Evolutionary conservation across 2,329 filamentous ascomycete genomes (phyloP).

Genomic region (Monilinia vaccinii-corymbosi): DNA sequence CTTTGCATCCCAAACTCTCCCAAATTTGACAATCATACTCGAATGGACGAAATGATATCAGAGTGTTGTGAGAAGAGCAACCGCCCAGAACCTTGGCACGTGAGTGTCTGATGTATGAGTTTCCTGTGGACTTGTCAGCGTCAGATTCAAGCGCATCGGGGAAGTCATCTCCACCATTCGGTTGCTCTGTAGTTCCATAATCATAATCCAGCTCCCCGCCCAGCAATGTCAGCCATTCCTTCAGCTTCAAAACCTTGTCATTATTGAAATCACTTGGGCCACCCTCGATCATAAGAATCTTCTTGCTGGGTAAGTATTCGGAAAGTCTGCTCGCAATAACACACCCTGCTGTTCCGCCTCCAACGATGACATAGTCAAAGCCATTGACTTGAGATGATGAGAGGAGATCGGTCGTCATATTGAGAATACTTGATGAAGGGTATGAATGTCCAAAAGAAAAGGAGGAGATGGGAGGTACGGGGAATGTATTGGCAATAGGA

Average conservation of each 20-base stretch:
- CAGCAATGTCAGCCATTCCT: slow-evolving; percentile 77
- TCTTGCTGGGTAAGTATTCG: slow-evolving; percentile 75
- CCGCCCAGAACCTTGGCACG: slow-evolving; percentile 87
- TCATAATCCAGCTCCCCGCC: slow-evolving; percentile 88
- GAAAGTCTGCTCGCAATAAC: slow-evolving; percentile 41
- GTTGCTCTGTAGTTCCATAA: slow-evolving; percentile 78
- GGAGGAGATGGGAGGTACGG: background rate
- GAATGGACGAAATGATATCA: slow-evolving; percentile 88
- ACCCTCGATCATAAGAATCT: slow-evolving; percentile 75
- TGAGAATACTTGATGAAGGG: background rate
- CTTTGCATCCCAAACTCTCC: slow-evolving; percentile 71
- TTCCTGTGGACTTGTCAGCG: slow-evolving; percentile 48
- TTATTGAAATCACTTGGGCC: slow-evolving; percentile 86
- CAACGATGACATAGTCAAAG: slow-evolving; percentile 42
- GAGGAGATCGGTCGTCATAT: slow-evolving; percentile 28
- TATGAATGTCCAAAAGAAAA: background rate
- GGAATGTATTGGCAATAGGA: slow-evolving; percentile 2
- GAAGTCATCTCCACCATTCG: slow-evolving; percentile 65
- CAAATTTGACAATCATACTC: slow-evolving; percentile 81
- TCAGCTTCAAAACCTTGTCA: slow-evolving; percentile 75
- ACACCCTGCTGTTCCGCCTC: slow-evolving; percentile 42
- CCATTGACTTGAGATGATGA: slow-evolving; percentile 26
- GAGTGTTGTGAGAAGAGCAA: slow-evolving; percentile 88
- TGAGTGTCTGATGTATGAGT: slow-evolving; percentile 86
- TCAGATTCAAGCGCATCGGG: background rate